Conservation (phyloP, 441 rosid genomes). For the Croton setiger region DNA sequence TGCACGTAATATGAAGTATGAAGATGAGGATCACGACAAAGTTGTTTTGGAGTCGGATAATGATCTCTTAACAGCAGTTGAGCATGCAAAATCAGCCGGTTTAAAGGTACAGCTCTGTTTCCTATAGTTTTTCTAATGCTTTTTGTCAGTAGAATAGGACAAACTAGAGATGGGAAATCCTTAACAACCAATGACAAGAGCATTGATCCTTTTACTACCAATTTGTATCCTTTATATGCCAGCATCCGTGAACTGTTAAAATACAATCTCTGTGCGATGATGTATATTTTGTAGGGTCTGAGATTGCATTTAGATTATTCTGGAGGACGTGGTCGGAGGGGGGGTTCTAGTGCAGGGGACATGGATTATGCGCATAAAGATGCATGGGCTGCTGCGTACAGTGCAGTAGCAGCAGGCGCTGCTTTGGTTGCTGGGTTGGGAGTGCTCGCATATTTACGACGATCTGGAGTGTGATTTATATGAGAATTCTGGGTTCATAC, state of each 20-base stretch:
- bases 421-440: conserved; percentile 86
- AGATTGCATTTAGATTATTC: conserved; percentile 82
- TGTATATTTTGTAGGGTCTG: conserved; percentile 62
- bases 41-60: conserved; percentile 81
- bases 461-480: conserved; percentile 40
- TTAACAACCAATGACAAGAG: too few species aligned
- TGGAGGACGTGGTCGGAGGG: conserved; percentile 34
- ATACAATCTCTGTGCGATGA: neutral
- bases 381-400: conserved; percentile 89
- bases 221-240: neutral
- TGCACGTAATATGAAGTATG: conserved; percentile 51
- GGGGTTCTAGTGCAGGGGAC: conserved; percentile 42
- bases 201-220: neutral
- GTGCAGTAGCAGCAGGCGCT: conserved; percentile 91
- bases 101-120: conserved; percentile 58
- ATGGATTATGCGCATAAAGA: conserved; percentile 56
- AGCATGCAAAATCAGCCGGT: conserved; percentile 78
- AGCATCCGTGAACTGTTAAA: neutral
- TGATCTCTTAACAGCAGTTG: conserved; percentile 81
- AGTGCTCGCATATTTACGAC: conserved; percentile 66
- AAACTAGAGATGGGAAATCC: neutral
- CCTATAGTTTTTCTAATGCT: neutral
- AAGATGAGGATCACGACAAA: conserved; percentile 95
- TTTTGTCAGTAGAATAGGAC: neutral
- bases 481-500: too few species aligned